Base-by-base conservation (phyloP, 1,284 basidiomycete species). In the Filobasidium uniguttulatum region DNA sequence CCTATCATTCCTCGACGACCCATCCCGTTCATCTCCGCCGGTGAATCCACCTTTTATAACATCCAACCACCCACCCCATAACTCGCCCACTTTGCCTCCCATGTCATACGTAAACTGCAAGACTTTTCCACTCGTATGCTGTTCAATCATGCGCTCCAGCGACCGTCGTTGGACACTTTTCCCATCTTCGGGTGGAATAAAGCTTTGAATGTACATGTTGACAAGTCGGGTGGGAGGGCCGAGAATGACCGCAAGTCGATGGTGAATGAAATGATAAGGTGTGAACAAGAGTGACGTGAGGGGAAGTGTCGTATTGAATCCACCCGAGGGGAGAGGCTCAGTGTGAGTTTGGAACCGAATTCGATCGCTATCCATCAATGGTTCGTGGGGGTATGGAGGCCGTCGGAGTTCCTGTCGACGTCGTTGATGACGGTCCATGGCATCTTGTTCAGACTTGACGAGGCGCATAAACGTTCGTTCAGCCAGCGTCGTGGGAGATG, bases 61-160 rank as follows among this genome's bases (percentile, higher is more conserved):
- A n/a, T n/a, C 40, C 26, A 43, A 43, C 40, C 40, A 43, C 19
- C 40, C 40, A 3, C 40, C 40, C 40, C 40, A 43, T 12, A 43
- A 23, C 8, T 29, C 26, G 12, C 40, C 40, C 9, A 12, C 15
- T n/a, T 29, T 43, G 9, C 17, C 26, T 5, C 10, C 3, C 3
- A 29, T 15, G 25, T 43, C 29, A 6, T 15, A 23, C 15, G 25
- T 26, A 43, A 43, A 43, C 40, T 26, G 9, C 25, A 26, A 19
- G 4, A 43, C 40, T 26, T 29, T 26, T 5, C 40, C 40, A n/a
- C 40, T 43, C n/a, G 22, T 20, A 3, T 28, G 15, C 40, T 43
- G 40, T 3, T 43, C 40, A 14, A 17, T 15, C 25, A 43, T 43
- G 25, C 15, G 26, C 5, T 28, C 23, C 40, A 43, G n/a, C 26